Percentiles rank a stretch among this genome's conserved stretches.
Evolutionary conservation across 345 rosid genomes (phyloP).

Genomic region (Linum trigynum): DNA sequence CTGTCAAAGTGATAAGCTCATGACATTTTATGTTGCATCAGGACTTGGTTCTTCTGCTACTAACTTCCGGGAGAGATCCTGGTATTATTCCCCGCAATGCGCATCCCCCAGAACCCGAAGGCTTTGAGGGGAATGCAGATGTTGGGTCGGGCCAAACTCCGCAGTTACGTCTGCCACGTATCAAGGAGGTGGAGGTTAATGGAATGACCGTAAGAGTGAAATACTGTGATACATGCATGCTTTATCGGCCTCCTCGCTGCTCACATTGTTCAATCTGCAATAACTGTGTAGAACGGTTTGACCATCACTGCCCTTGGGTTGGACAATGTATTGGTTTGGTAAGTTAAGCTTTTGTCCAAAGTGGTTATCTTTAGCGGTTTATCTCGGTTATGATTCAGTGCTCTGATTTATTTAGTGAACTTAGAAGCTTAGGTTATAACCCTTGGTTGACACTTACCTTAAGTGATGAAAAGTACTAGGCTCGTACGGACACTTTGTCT

Average conservation of each 20-base stretch:
- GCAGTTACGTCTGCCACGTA: constrained; percentile 24
- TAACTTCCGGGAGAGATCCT: constrained; percentile 32
- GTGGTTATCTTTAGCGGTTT: background rate
- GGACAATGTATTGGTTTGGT: constrained; percentile 32
- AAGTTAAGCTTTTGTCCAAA: constrained; percentile 5
- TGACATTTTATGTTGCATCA: constrained; percentile 8
- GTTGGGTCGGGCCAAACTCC: constrained; percentile 29
- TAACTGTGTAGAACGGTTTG: constrained; percentile 29
- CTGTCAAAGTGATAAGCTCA: background rate
- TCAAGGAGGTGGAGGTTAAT: constrained; percentile 25
- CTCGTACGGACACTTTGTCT: background rate
- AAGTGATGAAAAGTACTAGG: background rate
- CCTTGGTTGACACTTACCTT: too few species aligned
- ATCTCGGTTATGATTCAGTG: background rate
- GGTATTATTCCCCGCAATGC: constrained; percentile 29
- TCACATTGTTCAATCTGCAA: constrained; percentile 32
- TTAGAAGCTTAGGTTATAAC: background rate
- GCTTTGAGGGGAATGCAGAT: constrained; percentile 24
- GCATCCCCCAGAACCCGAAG: constrained; percentile 30
- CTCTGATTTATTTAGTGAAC: background rate
- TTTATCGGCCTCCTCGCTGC: constrained; percentile 33
- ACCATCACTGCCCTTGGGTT: constrained; percentile 34
- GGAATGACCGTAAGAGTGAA: constrained; percentile 21
- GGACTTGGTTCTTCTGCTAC: constrained; percentile 27
- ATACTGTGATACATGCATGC: constrained; percentile 33